A percentile compares a stretch with the other conserved stretches of the same genome.
Evolutionary conservation across 2,329 filamentous ascomycete species (phyloP).

Genomic region (Exophiala alcalophila): DNA sequence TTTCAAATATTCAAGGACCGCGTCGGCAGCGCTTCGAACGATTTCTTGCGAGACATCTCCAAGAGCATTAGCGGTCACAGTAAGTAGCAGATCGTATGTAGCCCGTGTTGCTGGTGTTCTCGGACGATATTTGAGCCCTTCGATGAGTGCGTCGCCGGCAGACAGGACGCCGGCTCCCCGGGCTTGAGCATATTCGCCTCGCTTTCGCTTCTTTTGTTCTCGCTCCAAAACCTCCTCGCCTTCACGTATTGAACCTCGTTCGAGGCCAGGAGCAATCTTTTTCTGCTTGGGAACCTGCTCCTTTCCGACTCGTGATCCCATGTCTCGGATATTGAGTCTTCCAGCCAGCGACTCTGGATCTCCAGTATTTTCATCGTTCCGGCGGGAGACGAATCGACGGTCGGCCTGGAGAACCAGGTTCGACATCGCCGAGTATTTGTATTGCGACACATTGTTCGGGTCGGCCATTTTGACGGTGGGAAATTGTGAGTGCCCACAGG

Average conservation of each 20-base stretch:
- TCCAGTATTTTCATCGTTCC: constrained; percentile 91
- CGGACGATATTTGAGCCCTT: constrained; percentile 88
- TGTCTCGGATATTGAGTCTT: constrained; percentile 87
- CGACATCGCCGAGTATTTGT: constrained; percentile 99
- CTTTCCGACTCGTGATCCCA: constrained; percentile 80
- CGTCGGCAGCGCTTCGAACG: constrained; percentile 89
- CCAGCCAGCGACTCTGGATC: constrained; percentile 97
- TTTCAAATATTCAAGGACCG: constrained; percentile 83
- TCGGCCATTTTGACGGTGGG: constrained; percentile 60
- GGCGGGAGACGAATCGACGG: constrained; percentile 87
- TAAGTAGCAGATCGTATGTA: constrained; percentile 91
- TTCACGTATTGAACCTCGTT: constrained; percentile 73
- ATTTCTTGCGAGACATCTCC: constrained; percentile 92
- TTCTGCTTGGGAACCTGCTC: constrained; percentile 79
- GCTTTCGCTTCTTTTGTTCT: constrained; percentile 82
- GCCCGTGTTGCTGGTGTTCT: constrained; percentile 86
- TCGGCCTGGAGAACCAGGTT: constrained; percentile 99
- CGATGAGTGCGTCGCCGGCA: constrained; percentile 79
- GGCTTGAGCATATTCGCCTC: constrained; percentile 66
- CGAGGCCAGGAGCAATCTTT: constrained; percentile 65
- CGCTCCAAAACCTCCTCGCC: constrained; percentile 78
- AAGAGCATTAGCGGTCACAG: constrained; percentile 80
- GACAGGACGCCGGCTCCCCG: constrained; percentile 76
- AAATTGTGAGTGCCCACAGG: too few relatives aligned
- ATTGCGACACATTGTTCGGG: constrained; percentile 79